Base-by-base conservation (phyloP, 148 eudicot species). In the Mesembryanthemum crystallinum region DNA sequence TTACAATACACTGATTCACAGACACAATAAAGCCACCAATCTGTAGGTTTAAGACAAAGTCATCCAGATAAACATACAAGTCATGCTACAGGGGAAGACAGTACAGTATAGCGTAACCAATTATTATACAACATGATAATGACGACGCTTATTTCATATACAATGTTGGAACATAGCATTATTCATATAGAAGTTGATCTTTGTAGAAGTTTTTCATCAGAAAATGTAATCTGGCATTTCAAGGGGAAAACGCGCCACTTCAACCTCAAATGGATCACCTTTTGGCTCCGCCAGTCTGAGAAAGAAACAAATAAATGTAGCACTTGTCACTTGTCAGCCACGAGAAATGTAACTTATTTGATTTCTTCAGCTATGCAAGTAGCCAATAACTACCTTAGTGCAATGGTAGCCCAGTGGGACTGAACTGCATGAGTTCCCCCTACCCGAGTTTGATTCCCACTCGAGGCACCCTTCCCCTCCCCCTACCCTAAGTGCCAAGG, bases 191-290 rank as follows among this genome's bases (percentile, higher is more conserved):
- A 11, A 45, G 14, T 45, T 45, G 11, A 45, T 45, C 5, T 45
- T 45, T 45, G 49, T 8, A 11, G 49, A 5, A 33, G 49, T 8
- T 28, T n/a, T 47, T 23, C 42, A 39, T 88, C 81, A 93, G 90
- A 87, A 93, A 39, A 93, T 88, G 86, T 93, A 93, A 25, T 88
- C 93, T 0, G 96, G 98, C 33, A 85, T 49, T 64, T 73, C 78
- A 23, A 93, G 90, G 17, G 89, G 87, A 81, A 90, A 86, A 27
- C 79, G 75, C 0, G 86, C 87, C 78, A 93, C 92, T 80, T 85
- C 86, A 57, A 79, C 96, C 71, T 83, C 80, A 68, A 93, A 93
- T 7, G 76, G 69, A 61, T 64, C 78, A 12, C 89, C 93, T 79
- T 83, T 79, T 61, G 92, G 90, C 51, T 86, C 77, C 33, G 73